Percentiles rank a stretch among this genome's conserved stretches.
Evolutionary conservation across 2,329 filamentous ascomycete species (phyloP).

Genomic region (Botryotinia convoluta): DNA sequence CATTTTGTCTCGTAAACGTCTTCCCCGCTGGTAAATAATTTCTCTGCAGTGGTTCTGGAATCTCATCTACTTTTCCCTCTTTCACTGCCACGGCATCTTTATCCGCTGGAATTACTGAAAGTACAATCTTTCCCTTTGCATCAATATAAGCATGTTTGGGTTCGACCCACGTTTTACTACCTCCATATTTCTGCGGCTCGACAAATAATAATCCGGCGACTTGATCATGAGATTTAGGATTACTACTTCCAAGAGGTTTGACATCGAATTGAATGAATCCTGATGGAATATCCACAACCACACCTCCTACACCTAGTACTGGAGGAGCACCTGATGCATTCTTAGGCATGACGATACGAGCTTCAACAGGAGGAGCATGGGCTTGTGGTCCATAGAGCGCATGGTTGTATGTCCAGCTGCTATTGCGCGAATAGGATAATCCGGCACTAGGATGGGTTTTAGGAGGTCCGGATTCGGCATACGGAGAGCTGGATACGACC

Average conservation of each 20-base stretch:
- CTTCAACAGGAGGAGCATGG: constrained; percentile 50
- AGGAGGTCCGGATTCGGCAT: constrained; percentile 49
- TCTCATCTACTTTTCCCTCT: constrained; percentile 30
- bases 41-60: constrained; percentile 13
- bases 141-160: constrained; percentile 34
- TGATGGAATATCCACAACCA: constrained; percentile 32
- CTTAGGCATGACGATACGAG: constrained; percentile 54
- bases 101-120: constrained; percentile 32
- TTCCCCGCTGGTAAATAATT: background rate
- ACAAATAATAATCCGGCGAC: constrained; percentile 29
- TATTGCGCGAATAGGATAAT: constrained; percentile 57
- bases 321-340: constrained; percentile 34
- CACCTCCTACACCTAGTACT: constrained; percentile 37
- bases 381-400: constrained; percentile 58
- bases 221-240: background rate
- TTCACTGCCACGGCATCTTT: constrained; percentile 33
- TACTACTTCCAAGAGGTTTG: background rate
- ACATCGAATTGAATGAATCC: constrained; percentile 18
- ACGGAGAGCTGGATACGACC: constrained; percentile 40
- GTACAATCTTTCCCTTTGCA: constrained; percentile 33
- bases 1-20: background rate
- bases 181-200: constrained; percentile 35
- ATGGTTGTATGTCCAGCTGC: constrained; percentile 56
- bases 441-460: constrained; percentile 65
- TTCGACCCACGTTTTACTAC: constrained; percentile 36